Base-by-base conservation (phyloP, 345 rosid species). In the Abelmoschus esculentus region DNA sequence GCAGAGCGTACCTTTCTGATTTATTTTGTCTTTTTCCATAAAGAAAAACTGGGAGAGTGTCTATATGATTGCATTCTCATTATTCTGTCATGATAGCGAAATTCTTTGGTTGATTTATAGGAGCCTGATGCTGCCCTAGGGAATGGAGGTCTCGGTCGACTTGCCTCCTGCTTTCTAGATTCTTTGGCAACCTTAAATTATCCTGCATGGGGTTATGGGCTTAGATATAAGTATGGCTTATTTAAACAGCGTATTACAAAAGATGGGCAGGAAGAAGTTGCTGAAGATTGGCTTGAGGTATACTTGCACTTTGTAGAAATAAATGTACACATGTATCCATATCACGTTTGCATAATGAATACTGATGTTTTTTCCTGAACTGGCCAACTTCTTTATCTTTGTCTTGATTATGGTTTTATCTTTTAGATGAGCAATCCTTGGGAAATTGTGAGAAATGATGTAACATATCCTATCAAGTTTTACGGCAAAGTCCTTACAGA, bases 231-330 rank as follows among this genome's bases (percentile, higher is more conserved):
- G 72, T 87, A 90, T 75, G 96, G 96, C 31, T 83, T 90, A 69
- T 90, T 90, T 76, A 87, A 90, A 80, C 96, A 90, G 73, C 70
- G 64, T 49, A 87, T 87, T 69, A 87, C 96, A 22, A 86, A 86
- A 81, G 89, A 90, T 50, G 96, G 92, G 49, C 96, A 90, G 67
- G 92, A 85, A 66, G 96, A 87, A 80, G 86, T 78, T 60, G 92
- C 96, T 66, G 96, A 90, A 83, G 82, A 86, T 82, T 90, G 96
- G 96, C 96, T 90, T 77, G 92, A 87, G 96, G 96, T 90, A 56
- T 76, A 32, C 70, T 69, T 77, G 57, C 71, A 76, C 62, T 60
- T 66, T 63, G 44, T 40, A 40, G 44, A 40, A 8, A 40, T 7
- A 40, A 40, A 40, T 4, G 44, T 40, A 8, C 11, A 8, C 42